A percentile compares a stretch with the other conserved stretches of the same genome.
phyloP scores from a whole-genome alignment of 1,139 yeast genomes.

The Arxiozyma slooffiae region DNA sequence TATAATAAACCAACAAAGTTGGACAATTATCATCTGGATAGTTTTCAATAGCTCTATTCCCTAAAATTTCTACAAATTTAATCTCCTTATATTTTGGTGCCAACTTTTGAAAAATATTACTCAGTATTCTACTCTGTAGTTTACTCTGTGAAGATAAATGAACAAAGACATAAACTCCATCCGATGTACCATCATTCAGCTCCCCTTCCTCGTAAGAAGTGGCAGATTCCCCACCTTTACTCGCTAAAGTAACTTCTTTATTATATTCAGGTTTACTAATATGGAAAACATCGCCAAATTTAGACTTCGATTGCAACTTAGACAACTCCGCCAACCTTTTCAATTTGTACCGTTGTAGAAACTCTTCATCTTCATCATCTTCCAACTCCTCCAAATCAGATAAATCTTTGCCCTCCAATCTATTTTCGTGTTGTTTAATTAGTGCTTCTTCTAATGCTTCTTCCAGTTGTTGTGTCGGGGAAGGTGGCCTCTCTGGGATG shows the following conservation, averaged over 20 bases:
- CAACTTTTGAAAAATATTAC: constrained; percentile 42
- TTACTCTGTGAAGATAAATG: constrained; percentile 66
- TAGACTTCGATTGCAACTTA: constrained; percentile 48
- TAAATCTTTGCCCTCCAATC: constrained; percentile 59
- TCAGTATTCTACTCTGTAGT: constrained; percentile 63
- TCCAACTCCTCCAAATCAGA: constrained; percentile 75
- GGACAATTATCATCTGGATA: constrained; percentile 90
- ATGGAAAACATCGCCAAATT: constrained; percentile 68
- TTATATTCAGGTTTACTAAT: constrained; percentile 82
- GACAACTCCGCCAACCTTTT: constrained; percentile 68
- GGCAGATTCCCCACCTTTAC: constrained; percentile 32
- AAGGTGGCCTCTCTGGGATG: constrained; percentile 84
- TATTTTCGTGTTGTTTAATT: constrained; percentile 46
- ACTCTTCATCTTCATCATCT: constrained; percentile 73
- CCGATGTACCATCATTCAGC: neutral
- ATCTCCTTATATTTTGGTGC: constrained; percentile 64
- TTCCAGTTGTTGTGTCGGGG: constrained; percentile 79
- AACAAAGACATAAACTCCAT: constrained; percentile 49
- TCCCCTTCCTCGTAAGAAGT: constrained; percentile 14
- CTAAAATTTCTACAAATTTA: constrained; percentile 86
- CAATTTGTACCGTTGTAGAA: constrained; percentile 60
- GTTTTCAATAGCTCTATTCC: constrained; percentile 78
- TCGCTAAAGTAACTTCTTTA: constrained; percentile 74
- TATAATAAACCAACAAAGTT: constrained; percentile 69
- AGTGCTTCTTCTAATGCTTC: constrained; percentile 81